Evolutionary conservation across 495 filamentous ascomycete species (phyloP).

Genomic region (Aspergillus wentii): DNA sequence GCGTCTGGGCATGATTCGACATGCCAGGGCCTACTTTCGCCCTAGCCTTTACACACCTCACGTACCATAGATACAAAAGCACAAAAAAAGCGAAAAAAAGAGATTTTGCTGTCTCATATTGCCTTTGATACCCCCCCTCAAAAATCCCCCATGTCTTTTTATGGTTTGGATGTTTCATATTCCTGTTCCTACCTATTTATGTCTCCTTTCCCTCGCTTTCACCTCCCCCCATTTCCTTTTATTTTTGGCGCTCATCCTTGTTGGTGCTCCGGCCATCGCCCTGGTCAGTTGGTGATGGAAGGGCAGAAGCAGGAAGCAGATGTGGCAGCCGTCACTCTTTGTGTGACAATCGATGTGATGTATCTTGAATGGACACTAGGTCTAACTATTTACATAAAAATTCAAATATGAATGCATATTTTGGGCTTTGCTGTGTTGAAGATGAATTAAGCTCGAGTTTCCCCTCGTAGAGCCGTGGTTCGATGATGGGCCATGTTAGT

Average conservation of each 20-base stretch:
- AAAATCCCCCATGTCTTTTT: conserved; percentile 1
- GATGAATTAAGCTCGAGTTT: too few relatives aligned
- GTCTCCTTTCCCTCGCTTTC: conserved; percentile 1
- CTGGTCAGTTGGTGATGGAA: background rate
- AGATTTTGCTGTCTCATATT: conserved; percentile 2
- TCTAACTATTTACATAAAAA: too few relatives aligned
- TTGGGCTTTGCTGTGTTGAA: too few relatives aligned
- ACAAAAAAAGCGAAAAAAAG: conserved; percentile 8
- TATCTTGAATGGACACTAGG: conserved; percentile 16
- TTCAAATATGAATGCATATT: too few relatives aligned
- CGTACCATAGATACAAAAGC: conserved; percentile 10
- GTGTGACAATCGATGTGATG: conserved; percentile 15
- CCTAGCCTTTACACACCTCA: conserved; percentile 7
- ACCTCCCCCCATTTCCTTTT: background rate
- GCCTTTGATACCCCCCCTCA: conserved; percentile 14
- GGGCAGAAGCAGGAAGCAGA: conserved; percentile 1
- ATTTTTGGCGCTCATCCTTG: conserved; percentile 34
- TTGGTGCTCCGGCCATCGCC: background rate
- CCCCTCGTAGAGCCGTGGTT: too few relatives aligned
- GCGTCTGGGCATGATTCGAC: background rate
- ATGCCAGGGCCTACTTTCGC: conserved; percentile 18
- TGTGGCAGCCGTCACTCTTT: conserved; percentile 40
- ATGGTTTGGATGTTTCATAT: conserved; percentile 3
- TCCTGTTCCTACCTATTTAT: conserved; percentile 5
- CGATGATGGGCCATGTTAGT: too few relatives aligned